Evolutionary conservation across 768 basidiomycete genomes (phyloP).

Genomic region (Clavaria fumosa): DNA sequence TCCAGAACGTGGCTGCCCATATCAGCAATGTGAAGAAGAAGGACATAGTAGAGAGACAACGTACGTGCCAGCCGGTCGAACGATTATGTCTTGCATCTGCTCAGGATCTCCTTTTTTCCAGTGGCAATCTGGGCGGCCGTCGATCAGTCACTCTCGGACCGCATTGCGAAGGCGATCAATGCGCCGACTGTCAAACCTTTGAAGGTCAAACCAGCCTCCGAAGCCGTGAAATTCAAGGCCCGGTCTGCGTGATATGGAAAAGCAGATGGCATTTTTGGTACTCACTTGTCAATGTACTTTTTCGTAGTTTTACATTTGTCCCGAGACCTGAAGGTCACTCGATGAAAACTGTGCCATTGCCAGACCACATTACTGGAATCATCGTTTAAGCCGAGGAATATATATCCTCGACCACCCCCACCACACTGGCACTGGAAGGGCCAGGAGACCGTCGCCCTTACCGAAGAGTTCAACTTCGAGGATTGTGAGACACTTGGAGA

Average conservation of each 20-base stretch:
- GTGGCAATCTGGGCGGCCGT: slow-evolving; percentile 73
- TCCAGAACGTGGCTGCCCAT: slow-evolving; percentile 53
- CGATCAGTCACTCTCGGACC: slow-evolving; percentile 56
- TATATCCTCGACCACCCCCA: no score
- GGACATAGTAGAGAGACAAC: slow-evolving; percentile 45
- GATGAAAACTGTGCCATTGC: no score
- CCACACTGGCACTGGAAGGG: no score
- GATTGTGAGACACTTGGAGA: no score
- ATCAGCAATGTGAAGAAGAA: slow-evolving; percentile 43
- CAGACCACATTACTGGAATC: no score
- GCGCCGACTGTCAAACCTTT: slow-evolving; percentile 43
- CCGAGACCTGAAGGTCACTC: no score
- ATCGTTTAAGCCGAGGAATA: no score
- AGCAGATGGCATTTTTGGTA: no score
- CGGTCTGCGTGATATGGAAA: not conserved
- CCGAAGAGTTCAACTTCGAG: no score
- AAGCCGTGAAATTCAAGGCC: slow-evolving; percentile 37
- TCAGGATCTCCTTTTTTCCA: slow-evolving; percentile 13
- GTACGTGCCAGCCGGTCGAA: slow-evolving; percentile 27
- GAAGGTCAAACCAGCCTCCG: slow-evolving; percentile 39
- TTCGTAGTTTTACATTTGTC: no score
- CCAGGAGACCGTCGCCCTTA: no score
- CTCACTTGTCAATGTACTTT: no score
- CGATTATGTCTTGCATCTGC: not conserved
- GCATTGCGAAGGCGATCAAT: slow-evolving; percentile 64